These are phyloP conservation scores for Crassisporium funariophilum DNA, from an alignment of 768 basidiomycete species.

Conservation along the genomic window DNA sequence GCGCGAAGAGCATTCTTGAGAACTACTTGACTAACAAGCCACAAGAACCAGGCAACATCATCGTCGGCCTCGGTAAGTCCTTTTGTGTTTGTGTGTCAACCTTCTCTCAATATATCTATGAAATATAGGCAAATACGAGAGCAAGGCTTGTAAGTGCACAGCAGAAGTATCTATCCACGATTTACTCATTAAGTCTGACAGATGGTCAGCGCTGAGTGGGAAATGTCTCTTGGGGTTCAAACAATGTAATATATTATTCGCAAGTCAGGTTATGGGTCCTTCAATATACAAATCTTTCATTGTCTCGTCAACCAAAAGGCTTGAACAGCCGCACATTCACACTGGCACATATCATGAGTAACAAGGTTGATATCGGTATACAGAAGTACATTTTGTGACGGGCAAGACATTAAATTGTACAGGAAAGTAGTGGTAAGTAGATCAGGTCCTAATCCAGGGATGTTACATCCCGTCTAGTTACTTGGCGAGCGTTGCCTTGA, in stretches of 20 bases:
- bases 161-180: background rate
- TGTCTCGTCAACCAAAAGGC: too few species aligned
- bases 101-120: conserved; percentile 2
- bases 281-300: too few species aligned
- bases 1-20: conserved; percentile 68
- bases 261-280: too few species aligned
- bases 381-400: too few species aligned
- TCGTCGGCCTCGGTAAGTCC: conserved; percentile 66
- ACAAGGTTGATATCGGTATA: too few species aligned
- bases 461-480: conserved; percentile 30
- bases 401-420: too few species aligned
- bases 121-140: conserved; percentile 42
- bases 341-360: too few species aligned
- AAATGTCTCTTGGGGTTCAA: too few species aligned
- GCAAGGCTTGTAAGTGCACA: conserved; percentile 42
- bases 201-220: conserved; percentile 59
- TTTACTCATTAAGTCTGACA: conserved; percentile 21
- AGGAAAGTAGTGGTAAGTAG: too few species aligned
- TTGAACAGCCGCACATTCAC: too few species aligned
- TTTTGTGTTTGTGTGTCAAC: background rate
- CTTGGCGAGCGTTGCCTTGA: conserved; percentile 55
- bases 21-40: conserved; percentile 64
- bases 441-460: too few species aligned
- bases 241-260: too few species aligned
- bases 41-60: conserved; percentile 82